These are phyloP conservation scores for Mycena sp. DNA, from an alignment of 1,284 basidiomycete species.

Conservation along the genomic window DNA sequence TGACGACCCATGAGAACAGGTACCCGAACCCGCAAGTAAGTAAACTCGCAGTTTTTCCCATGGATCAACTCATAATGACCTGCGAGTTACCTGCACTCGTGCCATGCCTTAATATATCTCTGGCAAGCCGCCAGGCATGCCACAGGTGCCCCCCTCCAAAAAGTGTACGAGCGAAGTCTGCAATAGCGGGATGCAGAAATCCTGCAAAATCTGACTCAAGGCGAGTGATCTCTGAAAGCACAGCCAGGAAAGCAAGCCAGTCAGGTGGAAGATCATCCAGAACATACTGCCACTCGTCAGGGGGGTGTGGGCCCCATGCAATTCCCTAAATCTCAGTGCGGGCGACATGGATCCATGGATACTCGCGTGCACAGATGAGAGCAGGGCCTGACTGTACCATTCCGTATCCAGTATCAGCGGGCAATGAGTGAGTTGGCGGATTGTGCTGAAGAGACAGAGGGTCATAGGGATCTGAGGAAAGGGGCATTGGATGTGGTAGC, in stretches of 20 bases:
- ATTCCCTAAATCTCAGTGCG: background rate
- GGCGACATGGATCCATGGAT: background rate
- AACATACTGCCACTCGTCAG: background rate
- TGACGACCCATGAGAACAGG: too few relatives aligned
- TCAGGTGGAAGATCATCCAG: background rate
- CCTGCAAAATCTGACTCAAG: background rate
- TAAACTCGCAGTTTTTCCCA: too few relatives aligned
- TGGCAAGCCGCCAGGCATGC: too few relatives aligned
- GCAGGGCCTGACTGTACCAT: background rate
- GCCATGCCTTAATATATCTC: too few relatives aligned
- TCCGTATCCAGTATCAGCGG: background rate
- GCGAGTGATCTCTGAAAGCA: background rate
- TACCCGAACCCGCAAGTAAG: too few relatives aligned
- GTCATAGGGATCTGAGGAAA: background rate
- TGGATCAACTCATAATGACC: too few relatives aligned
- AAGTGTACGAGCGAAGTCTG: too few relatives aligned
- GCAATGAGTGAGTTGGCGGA: background rate
- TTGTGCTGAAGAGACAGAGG: background rate
- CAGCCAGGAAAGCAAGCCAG: background rate
- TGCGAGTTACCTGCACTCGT: too few relatives aligned
- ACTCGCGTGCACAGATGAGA: background rate
- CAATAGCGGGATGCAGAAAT: background rate
- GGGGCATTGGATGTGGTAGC: background rate
- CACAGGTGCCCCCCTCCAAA: too few relatives aligned
- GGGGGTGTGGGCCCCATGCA: background rate